phyloP scores from a whole-genome alignment of 805 yeast genomes.

The Lachancea lanzarotensis region DNA sequence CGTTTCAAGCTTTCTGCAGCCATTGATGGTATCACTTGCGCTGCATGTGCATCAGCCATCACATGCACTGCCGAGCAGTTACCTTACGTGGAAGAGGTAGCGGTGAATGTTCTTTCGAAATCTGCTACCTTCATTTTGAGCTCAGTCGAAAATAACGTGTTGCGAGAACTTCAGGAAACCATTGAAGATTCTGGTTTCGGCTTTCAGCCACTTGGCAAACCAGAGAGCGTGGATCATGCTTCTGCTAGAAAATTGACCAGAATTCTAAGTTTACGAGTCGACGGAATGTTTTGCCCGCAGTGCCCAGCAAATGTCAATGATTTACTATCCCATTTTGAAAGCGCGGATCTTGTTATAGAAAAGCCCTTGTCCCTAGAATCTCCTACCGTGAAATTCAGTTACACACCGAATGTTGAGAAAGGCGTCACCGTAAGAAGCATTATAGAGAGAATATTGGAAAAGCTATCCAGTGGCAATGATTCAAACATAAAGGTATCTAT shows the following conservation, averaged over 20 bases:
- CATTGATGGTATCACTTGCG: constrained; percentile 71
- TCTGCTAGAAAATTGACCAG: constrained; percentile 46
- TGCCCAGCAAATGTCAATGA: constrained; percentile 55
- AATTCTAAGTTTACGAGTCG: constrained; percentile 42
- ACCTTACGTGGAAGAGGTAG: constrained; percentile 47
- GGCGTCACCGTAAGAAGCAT: constrained; percentile 50
- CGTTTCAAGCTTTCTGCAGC: constrained; percentile 50
- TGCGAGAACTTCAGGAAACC: constrained; percentile 40
- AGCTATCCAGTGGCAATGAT: constrained; percentile 30
- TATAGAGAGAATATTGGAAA: constrained; percentile 40
- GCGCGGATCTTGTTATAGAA: constrained; percentile 44
- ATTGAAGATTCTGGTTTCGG: constrained; percentile 67
- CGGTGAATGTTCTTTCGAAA: constrained; percentile 54
- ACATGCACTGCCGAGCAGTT: constrained; percentile 40
- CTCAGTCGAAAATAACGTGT: constrained; percentile 31
- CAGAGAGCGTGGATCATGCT: constrained; percentile 39
- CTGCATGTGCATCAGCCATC: constrained; percentile 60
- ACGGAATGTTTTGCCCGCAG: constrained; percentile 49
- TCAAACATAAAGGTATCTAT: constrained; percentile 45
- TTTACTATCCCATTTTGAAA: constrained; percentile 47
- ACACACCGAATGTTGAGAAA: constrained; percentile 42
- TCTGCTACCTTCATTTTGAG: constrained; percentile 56
- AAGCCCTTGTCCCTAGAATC: constrained; percentile 45
- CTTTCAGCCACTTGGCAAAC: constrained; percentile 41
- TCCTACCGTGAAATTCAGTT: constrained; percentile 59